Evolutionary conservation across 495 filamentous ascomycete species (phyloP), one percentile per base, ranked within the genome.

Genomic region (Annulohypoxylon moriforme): DNA sequence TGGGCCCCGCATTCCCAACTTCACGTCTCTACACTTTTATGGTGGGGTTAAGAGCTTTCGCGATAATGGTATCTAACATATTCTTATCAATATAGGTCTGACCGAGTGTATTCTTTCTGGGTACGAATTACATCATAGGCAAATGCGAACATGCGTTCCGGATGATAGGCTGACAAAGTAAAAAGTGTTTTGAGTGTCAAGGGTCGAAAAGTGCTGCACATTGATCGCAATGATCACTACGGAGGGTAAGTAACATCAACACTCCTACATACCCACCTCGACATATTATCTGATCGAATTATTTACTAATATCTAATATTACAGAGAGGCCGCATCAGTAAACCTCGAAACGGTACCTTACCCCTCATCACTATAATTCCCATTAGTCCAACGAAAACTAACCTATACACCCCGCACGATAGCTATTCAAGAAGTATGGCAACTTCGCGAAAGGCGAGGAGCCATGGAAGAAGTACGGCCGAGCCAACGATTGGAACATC

Each of bases 401-500:
- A 82, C 71, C n/a, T 53, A 22, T 57, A 44, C 46, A 56, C 60
- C 66, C 64, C 24, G 3, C 60, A 11, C 18, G 36, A 60, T 76
- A 97, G 92, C 90, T 98, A 68, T 98, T 97, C 88, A 95, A 96
- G 85, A 93, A 94, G 79, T 96, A 97, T 81, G 92, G 92, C 81
- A 94, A 96, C 82, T 91, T 89, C 76, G 77, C 79, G 69, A 81
- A 88, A 69, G 94, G 91, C 69, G 92, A 94, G 74, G 94, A 97
- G 84, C 94, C 94, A 69, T 97, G 95, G 96, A 94, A 97, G 87
- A 92, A 97, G 82, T 96, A 97, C 81, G 92, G 95, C 73, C 88
- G 96, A 63, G 84, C 91, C 80, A 98, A 99, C 85, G 96, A 99
- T 87, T 99, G 96, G 96, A 98, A 98, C 84, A 95, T 99, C 81